Evolutionary conservation across 257 asterid genomes (phyloP).

Genomic region (Catharanthus roseus): DNA sequence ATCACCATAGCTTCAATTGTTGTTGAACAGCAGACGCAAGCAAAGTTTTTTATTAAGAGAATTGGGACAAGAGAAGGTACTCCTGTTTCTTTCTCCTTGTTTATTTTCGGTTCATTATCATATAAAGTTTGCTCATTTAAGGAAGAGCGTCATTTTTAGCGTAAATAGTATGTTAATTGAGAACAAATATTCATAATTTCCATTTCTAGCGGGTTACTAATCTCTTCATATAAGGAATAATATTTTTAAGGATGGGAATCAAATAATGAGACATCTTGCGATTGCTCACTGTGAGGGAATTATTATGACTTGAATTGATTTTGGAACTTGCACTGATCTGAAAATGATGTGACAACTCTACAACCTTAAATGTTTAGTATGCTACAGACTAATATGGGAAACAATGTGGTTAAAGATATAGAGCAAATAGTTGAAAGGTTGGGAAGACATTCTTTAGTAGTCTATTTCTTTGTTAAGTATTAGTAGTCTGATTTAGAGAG

Average conservation of each 20-base stretch:
- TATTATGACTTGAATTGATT: background rate
- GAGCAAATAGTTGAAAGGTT: background rate
- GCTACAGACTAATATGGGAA: background rate
- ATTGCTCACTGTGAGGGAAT: no score
- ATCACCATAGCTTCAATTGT: conserved; percentile 53
- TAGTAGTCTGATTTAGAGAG: no score
- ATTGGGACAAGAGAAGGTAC: conserved; percentile 91
- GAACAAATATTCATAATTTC: background rate
- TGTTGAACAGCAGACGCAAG: conserved; percentile 48
- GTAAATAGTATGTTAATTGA: background rate
- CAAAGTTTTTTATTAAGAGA: conserved; percentile 69
- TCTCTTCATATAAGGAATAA: background rate
- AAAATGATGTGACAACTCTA: background rate
- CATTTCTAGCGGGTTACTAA: background rate
- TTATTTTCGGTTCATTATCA: background rate
- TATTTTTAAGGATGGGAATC: background rate
- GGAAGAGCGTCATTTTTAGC: background rate
- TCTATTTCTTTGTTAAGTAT: background rate
- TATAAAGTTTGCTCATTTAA: background rate
- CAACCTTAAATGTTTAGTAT: background rate
- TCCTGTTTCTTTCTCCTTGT: conserved; percentile 15
- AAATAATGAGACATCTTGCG: conserved; percentile 1
- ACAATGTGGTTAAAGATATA: background rate
- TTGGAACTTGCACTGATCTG: background rate
- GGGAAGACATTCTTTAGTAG: background rate